These are phyloP conservation scores for Aspergillus ruber DNA, from an alignment of 2,329 filamentous ascomycete genomes.

Conservation along the genomic window DNA sequence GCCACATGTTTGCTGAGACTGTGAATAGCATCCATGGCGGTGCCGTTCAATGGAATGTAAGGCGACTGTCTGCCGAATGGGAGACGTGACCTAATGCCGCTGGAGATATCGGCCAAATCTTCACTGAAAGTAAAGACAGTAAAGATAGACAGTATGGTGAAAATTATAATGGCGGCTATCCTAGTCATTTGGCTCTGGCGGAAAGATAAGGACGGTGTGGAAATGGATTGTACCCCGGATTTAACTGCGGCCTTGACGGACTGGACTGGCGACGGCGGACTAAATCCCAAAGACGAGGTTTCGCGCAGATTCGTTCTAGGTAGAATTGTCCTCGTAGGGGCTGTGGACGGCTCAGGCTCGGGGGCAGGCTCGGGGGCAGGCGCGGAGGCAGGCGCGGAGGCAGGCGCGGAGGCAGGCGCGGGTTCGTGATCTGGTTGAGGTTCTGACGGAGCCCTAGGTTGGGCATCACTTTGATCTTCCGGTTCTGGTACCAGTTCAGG, in stretches of 20 bases:
- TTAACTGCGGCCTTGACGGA: neutral
- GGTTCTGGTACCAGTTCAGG: constrained; percentile 1
- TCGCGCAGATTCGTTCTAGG: constrained; percentile 9
- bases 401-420: neutral
- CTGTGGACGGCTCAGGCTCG: constrained; percentile 7
- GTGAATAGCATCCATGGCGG: constrained; percentile 18
- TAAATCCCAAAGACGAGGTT: constrained; percentile 1
- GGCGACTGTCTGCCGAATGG: constrained; percentile 3
- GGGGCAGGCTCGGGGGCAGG: neutral
- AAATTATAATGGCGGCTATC: constrained; percentile 5
- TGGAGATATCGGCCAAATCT: constrained; percentile 8
- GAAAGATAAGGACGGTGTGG: neutral
- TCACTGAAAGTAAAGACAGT: constrained; percentile 9
- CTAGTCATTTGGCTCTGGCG: neutral
- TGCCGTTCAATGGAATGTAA: constrained; percentile 16
- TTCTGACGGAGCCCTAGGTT: neutral
- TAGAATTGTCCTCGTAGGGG: constrained; percentile 20
- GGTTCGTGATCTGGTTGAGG: constrained; percentile 3
- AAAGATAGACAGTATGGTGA: constrained; percentile 9
- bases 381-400: neutral
- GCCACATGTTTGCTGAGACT: constrained; percentile 21
- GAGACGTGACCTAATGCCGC: constrained; percentile 11
- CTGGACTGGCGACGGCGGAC: neutral
- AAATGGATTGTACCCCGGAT: neutral
- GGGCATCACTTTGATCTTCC: neutral